A percentile compares a stretch with the other conserved stretches of the same genome.
Evolutionary conservation across 306 rosid genomes (phyloP).

Genomic region (Malus sylvestris): DNA sequence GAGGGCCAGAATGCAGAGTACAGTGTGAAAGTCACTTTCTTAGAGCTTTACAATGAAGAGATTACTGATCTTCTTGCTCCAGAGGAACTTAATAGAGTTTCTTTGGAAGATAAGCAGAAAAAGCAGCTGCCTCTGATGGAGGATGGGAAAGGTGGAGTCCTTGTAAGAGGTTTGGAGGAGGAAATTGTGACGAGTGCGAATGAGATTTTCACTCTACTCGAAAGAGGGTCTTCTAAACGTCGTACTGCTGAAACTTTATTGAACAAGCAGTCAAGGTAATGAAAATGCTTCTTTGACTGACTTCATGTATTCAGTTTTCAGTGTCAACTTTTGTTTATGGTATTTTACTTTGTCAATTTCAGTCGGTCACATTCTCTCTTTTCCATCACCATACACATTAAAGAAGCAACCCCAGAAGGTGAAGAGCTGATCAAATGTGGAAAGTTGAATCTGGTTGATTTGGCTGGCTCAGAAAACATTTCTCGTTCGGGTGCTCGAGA

Average conservation of each 20-base stretch:
- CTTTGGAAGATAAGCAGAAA: slow-evolving; percentile 76
- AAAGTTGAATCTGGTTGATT: slow-evolving; percentile 88
- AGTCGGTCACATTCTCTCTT: slow-evolving; percentile 98
- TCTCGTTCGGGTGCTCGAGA: slow-evolving; percentile 99
- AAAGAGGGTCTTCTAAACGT: slow-evolving; percentile 90
- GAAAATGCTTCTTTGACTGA: not conserved
- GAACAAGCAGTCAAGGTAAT: slow-evolving; percentile 89
- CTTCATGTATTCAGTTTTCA: not conserved
- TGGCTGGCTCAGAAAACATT: slow-evolving; percentile 95
- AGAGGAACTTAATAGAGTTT: slow-evolving; percentile 61
- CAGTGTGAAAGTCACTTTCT: slow-evolving; percentile 87
- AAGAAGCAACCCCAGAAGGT: slow-evolving; percentile 96
- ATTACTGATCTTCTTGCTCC: slow-evolving; percentile 95
- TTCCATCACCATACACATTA: slow-evolving; percentile 95
- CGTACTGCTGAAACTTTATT: slow-evolving; percentile 94
- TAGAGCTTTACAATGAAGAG: slow-evolving; percentile 88
- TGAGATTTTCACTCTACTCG: slow-evolving; percentile 79
- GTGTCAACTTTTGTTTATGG: not conserved
- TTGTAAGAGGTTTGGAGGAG: slow-evolving; percentile 86
- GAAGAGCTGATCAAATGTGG: slow-evolving; percentile 98
- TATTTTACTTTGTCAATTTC: slow-evolving; percentile 12
- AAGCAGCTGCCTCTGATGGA: slow-evolving; percentile 94
- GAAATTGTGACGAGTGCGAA: slow-evolving; percentile 86
- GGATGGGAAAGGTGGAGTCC: slow-evolving; percentile 98
- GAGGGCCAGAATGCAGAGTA: slow-evolving; percentile 89